A percentile compares a stretch with the other conserved stretches of the same genome.
Evolutionary conservation across 805 yeast species (phyloP).

Genomic region (Maudiozyma serrabonitensis): DNA sequence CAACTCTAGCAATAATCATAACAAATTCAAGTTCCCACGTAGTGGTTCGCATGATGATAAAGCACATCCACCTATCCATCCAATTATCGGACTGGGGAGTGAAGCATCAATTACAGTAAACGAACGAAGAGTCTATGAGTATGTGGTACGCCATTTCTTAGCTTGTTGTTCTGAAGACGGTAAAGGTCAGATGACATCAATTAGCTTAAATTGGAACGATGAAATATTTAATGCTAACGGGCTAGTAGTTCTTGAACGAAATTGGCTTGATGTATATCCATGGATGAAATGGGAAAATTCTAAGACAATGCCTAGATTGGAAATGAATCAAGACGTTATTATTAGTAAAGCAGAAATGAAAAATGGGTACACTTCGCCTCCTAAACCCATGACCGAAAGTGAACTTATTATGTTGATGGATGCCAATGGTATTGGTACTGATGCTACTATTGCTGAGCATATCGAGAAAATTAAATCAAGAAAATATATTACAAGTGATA

Average conservation of each 20-base stretch:
- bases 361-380: conserved; percentile 74
- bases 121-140: conserved; percentile 76
- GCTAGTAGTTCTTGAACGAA: conserved; percentile 56
- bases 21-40: conserved; percentile 57
- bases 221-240: conserved; percentile 73
- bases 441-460: conserved; percentile 98
- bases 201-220: conserved; percentile 63
- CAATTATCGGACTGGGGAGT: conserved; percentile 36
- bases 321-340: conserved; percentile 45
- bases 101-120: conserved; percentile 18
- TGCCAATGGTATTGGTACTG: conserved; percentile 95
- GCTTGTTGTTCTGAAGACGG: conserved; percentile 94
- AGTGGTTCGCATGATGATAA: conserved; percentile 79
- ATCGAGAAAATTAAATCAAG: conserved; percentile 68
- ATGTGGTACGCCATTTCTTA: conserved; percentile 72
- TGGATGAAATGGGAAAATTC: conserved; percentile 72
- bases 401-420: conserved; percentile 93
- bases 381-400: conserved; percentile 78
- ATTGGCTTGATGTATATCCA: conserved; percentile 71
- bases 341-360: conserved; percentile 49
- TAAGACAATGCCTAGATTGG: conserved; percentile 55
- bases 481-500: conserved; percentile 50
- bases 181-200: conserved; percentile 56
- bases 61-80: conserved; percentile 98
- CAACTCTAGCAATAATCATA: conserved; percentile 20